Base-by-base conservation (phyloP, 768 basidiomycete species). In the Suillus sp. region DNA sequence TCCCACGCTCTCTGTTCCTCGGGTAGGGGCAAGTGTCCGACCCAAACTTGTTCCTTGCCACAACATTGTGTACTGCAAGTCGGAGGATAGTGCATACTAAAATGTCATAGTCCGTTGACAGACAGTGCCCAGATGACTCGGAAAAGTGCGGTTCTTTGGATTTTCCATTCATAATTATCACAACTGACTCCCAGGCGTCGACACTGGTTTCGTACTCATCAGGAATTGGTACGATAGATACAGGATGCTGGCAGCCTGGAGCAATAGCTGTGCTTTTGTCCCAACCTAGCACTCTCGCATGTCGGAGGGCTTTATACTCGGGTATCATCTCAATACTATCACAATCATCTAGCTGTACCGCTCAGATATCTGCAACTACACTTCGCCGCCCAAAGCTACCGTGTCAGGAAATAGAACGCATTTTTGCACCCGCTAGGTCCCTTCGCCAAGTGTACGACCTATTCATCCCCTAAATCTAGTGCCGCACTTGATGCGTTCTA, bases 181-280 rank as follows among this genome's bases (percentile, higher is more conserved):
- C 25, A 42, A 40, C 16, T 20, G 27, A 27, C 25, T 57, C 55
- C 55, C 14, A 38, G 37, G 22, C 16, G 40, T 27, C 37, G 18
- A 57, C 55, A 37, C 54, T 20, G 54, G 54, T 55, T 55, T 55
- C n/a, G n/a, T 22, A 22, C 53, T 14, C 13, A 34, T 11, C 30
- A 20, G 5, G 10, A 32, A 34, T 53, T 2, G 0, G 2, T 13
- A 22, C 18, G 35, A 37, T 18, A 25, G 9, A 40, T 38, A 57
- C 56, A 57, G 56, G 37, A 57, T 57, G 18, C 22, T 25, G 35
- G 14, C 37, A 27, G 55, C 4, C 16, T 56, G 54, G 22, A 25
- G 35, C 8, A 37, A 27, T 30, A 18, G 18, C 4, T 53, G 32
- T 53, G 4, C 27, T 27, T 57, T 38, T 1, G 51, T 40, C 34